phyloP scores from a whole-genome alignment of 495 filamentous ascomycete genomes.

The Aspergillus cristatus region DNA sequence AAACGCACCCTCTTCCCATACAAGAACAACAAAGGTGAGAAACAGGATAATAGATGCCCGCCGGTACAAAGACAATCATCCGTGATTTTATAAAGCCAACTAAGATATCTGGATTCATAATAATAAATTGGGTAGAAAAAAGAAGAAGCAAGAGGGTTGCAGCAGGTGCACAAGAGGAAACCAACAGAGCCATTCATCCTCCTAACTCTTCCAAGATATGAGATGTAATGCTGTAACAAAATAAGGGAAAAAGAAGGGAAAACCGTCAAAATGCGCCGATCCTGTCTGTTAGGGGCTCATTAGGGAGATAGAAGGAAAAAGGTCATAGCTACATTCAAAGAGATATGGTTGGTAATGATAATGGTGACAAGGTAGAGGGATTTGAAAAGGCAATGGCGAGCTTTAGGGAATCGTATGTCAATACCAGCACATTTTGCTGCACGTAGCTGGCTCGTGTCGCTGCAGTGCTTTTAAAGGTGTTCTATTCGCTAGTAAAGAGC shows the following conservation, averaged over 20 bases:
- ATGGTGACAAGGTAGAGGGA: background rate
- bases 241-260: background rate
- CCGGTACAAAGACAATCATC: too few relatives aligned
- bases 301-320: slow-evolving; percentile 14
- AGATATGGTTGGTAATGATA: background rate
- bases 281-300: slow-evolving; percentile 15
- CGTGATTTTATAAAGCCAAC: too few relatives aligned
- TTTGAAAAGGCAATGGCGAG: too few relatives aligned
- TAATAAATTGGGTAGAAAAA: slow-evolving; percentile 5
- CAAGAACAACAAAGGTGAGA: too few relatives aligned
- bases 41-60: too few relatives aligned
- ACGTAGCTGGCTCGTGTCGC: too few relatives aligned
- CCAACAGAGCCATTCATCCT: background rate
- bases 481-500: too few relatives aligned
- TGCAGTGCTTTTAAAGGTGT: background rate
- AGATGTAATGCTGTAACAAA: slow-evolving; percentile 1
- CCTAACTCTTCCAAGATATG: background rate
- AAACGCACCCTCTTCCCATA: too few relatives aligned
- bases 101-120: background rate
- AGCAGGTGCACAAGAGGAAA: background rate
- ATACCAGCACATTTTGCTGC: too few relatives aligned
- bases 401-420: too few relatives aligned
- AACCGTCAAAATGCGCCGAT: slow-evolving; percentile 2
- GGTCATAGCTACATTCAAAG: background rate
- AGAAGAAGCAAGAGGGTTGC: background rate